These are phyloP conservation scores for Vigna hirtella DNA, from an alignment of 306 rosid species.

Conservation along the genomic window DNA sequence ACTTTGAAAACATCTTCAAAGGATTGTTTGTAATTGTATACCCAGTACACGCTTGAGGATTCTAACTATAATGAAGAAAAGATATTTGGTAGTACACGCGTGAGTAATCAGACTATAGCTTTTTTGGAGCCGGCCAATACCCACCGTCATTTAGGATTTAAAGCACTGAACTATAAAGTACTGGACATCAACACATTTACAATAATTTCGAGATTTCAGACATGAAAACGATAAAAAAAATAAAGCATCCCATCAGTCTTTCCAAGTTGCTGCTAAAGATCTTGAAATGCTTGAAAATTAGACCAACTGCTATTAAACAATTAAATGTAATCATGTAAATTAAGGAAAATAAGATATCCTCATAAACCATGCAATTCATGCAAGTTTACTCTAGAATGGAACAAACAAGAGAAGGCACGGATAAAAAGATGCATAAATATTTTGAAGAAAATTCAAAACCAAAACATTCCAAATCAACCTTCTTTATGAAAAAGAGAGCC, in stretches of 20 bases:
- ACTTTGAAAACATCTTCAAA: too few relatives aligned
- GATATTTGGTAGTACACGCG: too few relatives aligned
- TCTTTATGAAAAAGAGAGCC: conserved; percentile 48
- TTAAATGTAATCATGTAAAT: conserved; percentile 12
- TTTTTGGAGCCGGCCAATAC: not conserved
- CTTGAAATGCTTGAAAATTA: conserved; percentile 25
- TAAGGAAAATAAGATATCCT: conserved; percentile 36
- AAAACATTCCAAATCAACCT: conserved; percentile 46
- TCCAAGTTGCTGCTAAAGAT: conserved; percentile 25
- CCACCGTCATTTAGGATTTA: not conserved
- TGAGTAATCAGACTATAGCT: not conserved
- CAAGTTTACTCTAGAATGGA: conserved; percentile 41
- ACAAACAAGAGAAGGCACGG: conserved; percentile 34
- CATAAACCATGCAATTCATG: conserved; percentile 43
- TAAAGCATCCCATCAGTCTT: conserved; percentile 29
- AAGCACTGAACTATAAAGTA: conserved; percentile 15
- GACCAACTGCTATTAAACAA: conserved; percentile 14
- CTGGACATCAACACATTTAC: conserved; percentile 10
- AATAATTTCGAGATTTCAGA: conserved; percentile 17
- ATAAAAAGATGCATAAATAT: conserved; percentile 36
- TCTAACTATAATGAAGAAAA: too few relatives aligned
- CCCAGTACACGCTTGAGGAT: too few relatives aligned
- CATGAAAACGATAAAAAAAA: conserved; percentile 12
- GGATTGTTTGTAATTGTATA: too few relatives aligned
- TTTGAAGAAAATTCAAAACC: conserved; percentile 37